phyloP scores from a whole-genome alignment of 768 basidiomycete genomes.

The Heimioporus sp. region DNA sequence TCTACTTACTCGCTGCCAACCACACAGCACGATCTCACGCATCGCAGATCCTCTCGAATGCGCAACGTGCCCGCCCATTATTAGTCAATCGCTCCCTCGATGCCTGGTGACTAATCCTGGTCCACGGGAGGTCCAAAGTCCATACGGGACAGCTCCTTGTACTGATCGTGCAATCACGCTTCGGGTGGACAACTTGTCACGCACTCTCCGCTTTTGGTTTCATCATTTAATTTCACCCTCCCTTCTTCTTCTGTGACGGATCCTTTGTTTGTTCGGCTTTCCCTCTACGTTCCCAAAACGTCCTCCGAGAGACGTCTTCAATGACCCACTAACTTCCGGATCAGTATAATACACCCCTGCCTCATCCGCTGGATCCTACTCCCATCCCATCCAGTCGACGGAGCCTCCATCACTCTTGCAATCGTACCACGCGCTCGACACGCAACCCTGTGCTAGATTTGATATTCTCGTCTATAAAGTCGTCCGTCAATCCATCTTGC shows the following conservation, averaged over 20 bases:
- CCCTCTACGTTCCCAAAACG: conserved; percentile 25
- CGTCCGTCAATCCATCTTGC: conserved; percentile 24
- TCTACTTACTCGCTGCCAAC: conserved; percentile 9
- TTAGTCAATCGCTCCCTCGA: conserved; percentile 19
- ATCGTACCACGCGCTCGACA: conserved; percentile 28
- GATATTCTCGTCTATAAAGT: conserved; percentile 30
- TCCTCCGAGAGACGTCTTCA: conserved; percentile 23
- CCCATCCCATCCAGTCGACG: conserved; percentile 20
- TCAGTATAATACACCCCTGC: conserved; percentile 28
- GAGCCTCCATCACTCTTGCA: conserved; percentile 12
- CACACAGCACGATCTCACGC: conserved; percentile 17
- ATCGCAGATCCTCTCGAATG: conserved; percentile 25
- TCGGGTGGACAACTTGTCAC: conserved; percentile 23
- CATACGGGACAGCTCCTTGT: conserved; percentile 21
- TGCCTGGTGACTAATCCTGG: conserved; percentile 11
- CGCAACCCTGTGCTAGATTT: conserved; percentile 33
- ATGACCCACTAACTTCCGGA: conserved; percentile 29
- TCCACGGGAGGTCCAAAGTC: conserved; percentile 22
- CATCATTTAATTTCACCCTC: conserved; percentile 31
- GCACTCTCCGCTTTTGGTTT: conserved; percentile 25
- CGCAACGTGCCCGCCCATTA: conserved; percentile 18
- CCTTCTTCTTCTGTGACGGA: conserved; percentile 31
- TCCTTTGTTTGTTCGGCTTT: conserved; percentile 26
- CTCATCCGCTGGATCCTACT: conserved; percentile 9
- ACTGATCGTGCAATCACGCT: conserved; percentile 24